phyloP scores from a whole-genome alignment of 2,329 filamentous ascomycete genomes.

The Aspergillus aculeatinus region DNA sequence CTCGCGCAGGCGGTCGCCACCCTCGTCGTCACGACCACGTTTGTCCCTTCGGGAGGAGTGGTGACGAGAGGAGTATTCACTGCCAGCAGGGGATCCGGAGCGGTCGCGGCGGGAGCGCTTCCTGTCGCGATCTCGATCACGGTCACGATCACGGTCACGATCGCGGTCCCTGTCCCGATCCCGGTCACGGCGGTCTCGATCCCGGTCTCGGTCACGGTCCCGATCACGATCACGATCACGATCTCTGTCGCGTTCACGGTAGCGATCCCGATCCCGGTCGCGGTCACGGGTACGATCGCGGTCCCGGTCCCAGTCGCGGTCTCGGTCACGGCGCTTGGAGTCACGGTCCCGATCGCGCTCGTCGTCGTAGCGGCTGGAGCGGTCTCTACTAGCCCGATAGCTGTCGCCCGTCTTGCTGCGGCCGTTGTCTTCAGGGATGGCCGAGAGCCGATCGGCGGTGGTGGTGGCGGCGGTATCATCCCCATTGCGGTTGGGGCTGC shows the following conservation, averaged over 20 bases:
- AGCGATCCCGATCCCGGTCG: conserved; percentile 45
- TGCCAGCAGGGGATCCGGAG: conserved; percentile 34
- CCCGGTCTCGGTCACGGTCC: conserved; percentile 28
- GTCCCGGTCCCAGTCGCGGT: conserved; percentile 32
- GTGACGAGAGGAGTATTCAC: conserved; percentile 34
- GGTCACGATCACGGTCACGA: conserved; percentile 36
- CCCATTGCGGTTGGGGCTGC: conserved; percentile 30
- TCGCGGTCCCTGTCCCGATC: conserved; percentile 32
- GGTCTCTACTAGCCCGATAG: conserved; percentile 14
- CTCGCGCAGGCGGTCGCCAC: conserved; percentile 22
- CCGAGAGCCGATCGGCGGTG: conserved; percentile 35
- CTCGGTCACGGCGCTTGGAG: conserved; percentile 28
- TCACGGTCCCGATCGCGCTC: conserved; percentile 35
- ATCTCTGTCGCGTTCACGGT: conserved; percentile 28
- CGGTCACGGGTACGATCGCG: conserved; percentile 39
- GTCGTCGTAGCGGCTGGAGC: conserved; percentile 31
- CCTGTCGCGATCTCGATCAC: conserved; percentile 46
- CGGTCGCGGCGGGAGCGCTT: conserved; percentile 45
- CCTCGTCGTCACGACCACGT: conserved; percentile 33
- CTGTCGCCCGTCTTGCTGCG: conserved; percentile 22
- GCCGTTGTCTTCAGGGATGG: conserved; percentile 24
- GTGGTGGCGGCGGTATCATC: conserved; percentile 41
- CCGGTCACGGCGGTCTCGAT: conserved; percentile 29
- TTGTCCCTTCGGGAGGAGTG: conserved; percentile 38
- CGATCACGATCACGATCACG: conserved; percentile 40